A percentile compares a stretch with the other conserved stretches of the same genome.
Conservation (phyloP, 1,284 basidiomycete genomes). For the Ceratobasidium sp. region DNA sequence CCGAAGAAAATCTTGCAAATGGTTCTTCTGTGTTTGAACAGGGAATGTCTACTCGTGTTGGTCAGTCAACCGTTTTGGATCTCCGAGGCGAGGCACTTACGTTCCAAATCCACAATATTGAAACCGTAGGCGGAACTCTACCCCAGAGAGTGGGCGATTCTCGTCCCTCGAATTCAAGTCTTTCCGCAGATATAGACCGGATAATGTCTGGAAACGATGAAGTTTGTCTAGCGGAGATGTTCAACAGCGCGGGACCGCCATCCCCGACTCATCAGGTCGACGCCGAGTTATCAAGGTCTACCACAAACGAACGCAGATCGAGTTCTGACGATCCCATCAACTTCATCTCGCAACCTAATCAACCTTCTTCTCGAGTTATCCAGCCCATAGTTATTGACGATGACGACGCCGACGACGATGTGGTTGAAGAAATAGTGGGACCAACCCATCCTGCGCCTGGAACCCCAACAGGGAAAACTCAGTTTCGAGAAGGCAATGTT, state of each 20-base stretch:
- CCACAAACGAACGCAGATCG: not conserved
- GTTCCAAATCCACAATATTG: not conserved
- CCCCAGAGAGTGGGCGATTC: not conserved
- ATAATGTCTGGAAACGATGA: conserved; percentile 17
- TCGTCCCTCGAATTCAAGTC: not conserved
- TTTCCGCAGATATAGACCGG: not conserved
- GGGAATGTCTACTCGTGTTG: too few relatives aligned
- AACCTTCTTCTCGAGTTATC: not conserved
- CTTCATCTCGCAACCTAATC: not conserved
- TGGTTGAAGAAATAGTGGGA: not conserved
- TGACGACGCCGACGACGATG: conserved; percentile 23
- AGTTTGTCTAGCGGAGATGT: not conserved
- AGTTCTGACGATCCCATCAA: conserved; percentile 27
- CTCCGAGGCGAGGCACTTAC: not conserved
- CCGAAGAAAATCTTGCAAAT: not conserved
- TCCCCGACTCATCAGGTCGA: not conserved
- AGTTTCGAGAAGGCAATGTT: conserved; percentile 6
- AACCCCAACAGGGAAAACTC: conserved; percentile 21
- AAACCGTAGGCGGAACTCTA: not conserved
- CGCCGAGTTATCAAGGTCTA: not conserved
- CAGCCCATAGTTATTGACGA: conserved; percentile 6
- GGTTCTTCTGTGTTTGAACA: not conserved
- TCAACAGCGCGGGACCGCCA: not conserved
- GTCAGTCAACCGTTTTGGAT: too few relatives aligned
- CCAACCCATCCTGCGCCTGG: not conserved